phyloP scores from a whole-genome alignment of 2,329 filamentous ascomycete genomes.

The Hymenoscyphus salicellus region DNA sequence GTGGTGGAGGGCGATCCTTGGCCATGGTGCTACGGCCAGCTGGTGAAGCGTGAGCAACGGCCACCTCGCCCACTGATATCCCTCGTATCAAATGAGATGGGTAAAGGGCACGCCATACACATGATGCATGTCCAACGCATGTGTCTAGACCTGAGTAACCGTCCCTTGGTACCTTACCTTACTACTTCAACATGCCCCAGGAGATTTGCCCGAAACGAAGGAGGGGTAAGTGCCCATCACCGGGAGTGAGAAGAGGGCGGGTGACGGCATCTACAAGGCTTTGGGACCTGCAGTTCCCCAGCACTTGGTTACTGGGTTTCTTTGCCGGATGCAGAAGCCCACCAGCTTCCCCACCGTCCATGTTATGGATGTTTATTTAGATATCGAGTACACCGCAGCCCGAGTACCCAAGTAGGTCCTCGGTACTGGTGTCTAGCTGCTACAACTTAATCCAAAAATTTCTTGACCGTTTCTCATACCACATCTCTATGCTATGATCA shows the following conservation, averaged over 20 bases:
- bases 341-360: background rate
- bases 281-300: conserved; percentile 3
- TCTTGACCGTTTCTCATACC: background rate
- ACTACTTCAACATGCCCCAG: background rate
- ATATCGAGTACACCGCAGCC: background rate
- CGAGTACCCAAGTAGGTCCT: background rate
- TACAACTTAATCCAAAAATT: background rate
- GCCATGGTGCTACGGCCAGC: background rate
- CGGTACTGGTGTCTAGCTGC: background rate
- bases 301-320: background rate
- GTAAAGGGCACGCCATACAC: background rate
- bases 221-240: background rate
- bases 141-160: background rate
- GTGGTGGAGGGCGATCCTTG: background rate
- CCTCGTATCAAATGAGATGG: background rate
- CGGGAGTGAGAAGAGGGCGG: background rate
- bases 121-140: background rate
- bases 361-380: background rate
- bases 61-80: background rate
- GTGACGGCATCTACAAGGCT: background rate
- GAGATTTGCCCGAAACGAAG: background rate
- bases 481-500: background rate
- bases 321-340: background rate
- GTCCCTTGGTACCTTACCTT: background rate
- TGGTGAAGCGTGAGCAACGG: background rate